Evolutionary conservation across 768 basidiomycete genomes (phyloP).

Genomic region (Hygrocybe punicea): DNA sequence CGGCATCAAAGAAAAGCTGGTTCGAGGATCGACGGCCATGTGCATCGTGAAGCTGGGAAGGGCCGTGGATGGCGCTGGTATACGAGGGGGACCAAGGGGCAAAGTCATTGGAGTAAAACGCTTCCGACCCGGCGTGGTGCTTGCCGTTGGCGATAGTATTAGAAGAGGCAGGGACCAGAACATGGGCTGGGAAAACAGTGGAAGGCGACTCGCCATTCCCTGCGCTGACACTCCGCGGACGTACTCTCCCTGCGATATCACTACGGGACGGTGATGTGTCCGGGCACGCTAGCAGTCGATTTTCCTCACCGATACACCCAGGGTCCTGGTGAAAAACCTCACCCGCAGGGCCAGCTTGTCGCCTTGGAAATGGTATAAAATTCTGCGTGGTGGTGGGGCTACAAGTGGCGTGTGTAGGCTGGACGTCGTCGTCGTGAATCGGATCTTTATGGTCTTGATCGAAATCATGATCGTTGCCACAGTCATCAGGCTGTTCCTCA

Average conservation of each 20-base stretch:
- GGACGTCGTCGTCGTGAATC: constrained; percentile 9
- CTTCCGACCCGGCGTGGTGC: no score
- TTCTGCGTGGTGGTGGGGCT: neutral
- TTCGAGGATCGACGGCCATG: constrained; percentile 35
- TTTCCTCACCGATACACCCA: constrained; percentile 1
- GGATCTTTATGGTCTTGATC: constrained; percentile 25
- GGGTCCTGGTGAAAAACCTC: neutral
- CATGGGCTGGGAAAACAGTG: neutral
- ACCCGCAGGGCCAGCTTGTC: neutral
- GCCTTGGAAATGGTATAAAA: constrained; percentile 17
- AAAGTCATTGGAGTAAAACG: neutral
- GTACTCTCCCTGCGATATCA: neutral
- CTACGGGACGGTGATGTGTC: neutral
- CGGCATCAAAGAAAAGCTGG: constrained; percentile 40
- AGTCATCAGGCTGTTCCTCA: constrained; percentile 15
- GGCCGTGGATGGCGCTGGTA: constrained; percentile 1
- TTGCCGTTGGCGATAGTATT: neutral
- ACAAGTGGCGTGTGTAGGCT: neutral
- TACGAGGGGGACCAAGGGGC: neutral
- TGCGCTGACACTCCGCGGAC: constrained; percentile 10
- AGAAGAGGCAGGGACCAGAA: neutral
- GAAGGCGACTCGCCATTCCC: constrained; percentile 1
- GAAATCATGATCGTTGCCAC: constrained; percentile 15
- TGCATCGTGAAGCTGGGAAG: constrained; percentile 19
- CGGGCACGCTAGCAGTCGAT: neutral